Evolutionary conservation across 169 alveolate genomes (phyloP).

Genomic region (Cryptosporidium muris): DNA sequence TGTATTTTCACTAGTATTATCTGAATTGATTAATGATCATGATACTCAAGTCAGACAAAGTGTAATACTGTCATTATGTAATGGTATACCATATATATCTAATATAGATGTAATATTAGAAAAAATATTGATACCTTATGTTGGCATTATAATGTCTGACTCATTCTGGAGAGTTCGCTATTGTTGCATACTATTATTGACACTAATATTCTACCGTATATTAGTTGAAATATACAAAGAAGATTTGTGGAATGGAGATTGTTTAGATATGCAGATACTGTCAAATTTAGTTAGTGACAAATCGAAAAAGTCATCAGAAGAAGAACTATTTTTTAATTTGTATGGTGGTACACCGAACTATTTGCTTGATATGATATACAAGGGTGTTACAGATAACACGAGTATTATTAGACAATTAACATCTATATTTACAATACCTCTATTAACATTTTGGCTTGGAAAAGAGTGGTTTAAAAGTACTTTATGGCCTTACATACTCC

Average conservation of each 20-base stretch:
- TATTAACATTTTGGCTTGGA: constrained; percentile 39
- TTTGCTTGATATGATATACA: constrained; percentile 10
- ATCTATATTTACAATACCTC: constrained; percentile 25
- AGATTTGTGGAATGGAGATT: constrained; percentile 27
- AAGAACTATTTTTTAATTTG: not conserved
- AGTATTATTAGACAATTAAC: constrained; percentile 51
- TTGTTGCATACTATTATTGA: constrained; percentile 22
- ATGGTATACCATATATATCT: constrained; percentile 6
- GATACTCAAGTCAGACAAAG: constrained; percentile 51
- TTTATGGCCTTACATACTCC: constrained; percentile 12
- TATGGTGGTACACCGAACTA: not conserved
- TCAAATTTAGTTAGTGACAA: not conserved
- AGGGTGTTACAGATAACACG: constrained; percentile 3
- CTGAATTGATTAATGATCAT: constrained; percentile 1
- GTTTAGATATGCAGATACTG: not conserved
- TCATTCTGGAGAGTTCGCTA: constrained; percentile 64
- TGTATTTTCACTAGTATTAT: not conserved
- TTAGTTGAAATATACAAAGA: constrained; percentile 6
- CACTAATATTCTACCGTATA: constrained; percentile 3
- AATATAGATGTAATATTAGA: constrained; percentile 15
- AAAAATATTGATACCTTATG: constrained; percentile 10
- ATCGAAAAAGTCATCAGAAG: not conserved
- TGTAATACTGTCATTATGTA: constrained; percentile 22
- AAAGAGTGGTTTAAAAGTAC: constrained; percentile 14
- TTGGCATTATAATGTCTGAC: constrained; percentile 5